phyloP scores from a whole-genome alignment of 129 eudicot species.

The carrot (Daucus carota) region DNA sequence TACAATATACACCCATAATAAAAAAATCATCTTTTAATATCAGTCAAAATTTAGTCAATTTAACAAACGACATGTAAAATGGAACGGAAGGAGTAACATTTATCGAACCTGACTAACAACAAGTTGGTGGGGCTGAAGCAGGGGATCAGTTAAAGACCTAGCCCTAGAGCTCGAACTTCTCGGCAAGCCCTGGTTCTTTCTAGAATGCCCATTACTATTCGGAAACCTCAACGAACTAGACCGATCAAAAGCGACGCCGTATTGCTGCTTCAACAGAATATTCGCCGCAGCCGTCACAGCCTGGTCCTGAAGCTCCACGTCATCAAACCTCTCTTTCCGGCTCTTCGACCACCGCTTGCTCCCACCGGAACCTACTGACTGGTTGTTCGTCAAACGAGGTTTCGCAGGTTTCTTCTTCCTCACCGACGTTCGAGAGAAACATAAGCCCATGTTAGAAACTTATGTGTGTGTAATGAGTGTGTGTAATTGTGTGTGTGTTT shows the following conservation, averaged over 20 bases:
- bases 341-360: slow-evolving; percentile 53
- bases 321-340: slow-evolving; percentile 47
- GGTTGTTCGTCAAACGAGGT: slow-evolving; percentile 30
- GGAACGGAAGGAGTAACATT: background rate
- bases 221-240: slow-evolving; percentile 58
- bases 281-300: slow-evolving; percentile 63
- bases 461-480: background rate
- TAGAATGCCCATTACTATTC: slow-evolving; percentile 20
- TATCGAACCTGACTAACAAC: slow-evolving; percentile 52
- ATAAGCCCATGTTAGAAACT: slow-evolving; percentile 45
- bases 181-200: slow-evolving; percentile 42
- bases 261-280: slow-evolving; percentile 55
- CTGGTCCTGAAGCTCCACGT: slow-evolving; percentile 51
- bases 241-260: slow-evolving; percentile 65
- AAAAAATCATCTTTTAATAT: too few species aligned
- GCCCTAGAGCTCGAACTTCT: slow-evolving; percentile 79
- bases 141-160: slow-evolving; percentile 73
- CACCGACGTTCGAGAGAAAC: slow-evolving; percentile 39
- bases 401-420: slow-evolving; percentile 24
- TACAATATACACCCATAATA: too few species aligned
- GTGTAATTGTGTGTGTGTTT: background rate
- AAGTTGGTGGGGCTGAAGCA: slow-evolving; percentile 84
- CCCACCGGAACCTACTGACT: slow-evolving; percentile 12
- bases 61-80: background rate
- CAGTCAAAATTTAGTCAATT: background rate